A percentile compares a stretch with the other conserved stretches of the same genome.
These are phyloP conservation scores for Aureobasidium sp. DNA, from an alignment of 2,329 filamentous ascomycete species.

Conservation along the genomic window DNA sequence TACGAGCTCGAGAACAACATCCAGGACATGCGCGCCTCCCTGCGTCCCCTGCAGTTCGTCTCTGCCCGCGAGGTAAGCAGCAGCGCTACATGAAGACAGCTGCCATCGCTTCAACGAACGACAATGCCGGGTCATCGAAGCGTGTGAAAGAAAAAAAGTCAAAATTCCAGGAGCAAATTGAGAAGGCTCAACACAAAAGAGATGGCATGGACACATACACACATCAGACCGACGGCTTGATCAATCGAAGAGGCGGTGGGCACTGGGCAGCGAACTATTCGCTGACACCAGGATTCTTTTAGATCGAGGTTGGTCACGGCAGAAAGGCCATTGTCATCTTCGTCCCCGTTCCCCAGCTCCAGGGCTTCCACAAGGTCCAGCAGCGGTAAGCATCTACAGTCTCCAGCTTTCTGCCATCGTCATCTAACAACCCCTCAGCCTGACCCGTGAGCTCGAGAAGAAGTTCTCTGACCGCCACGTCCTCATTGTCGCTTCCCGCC, in stretches of 20 bases:
- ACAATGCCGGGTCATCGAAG: slow-evolving; percentile 8
- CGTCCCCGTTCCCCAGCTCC: slow-evolving; percentile 98
- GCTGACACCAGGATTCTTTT: slow-evolving; percentile 49
- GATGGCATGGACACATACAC: neutral
- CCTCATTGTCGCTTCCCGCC: slow-evolving; percentile 96
- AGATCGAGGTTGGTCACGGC: slow-evolving; percentile 99
- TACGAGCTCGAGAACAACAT: slow-evolving; percentile 99
- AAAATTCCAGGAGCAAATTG: neutral
- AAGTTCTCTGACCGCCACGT: slow-evolving; percentile 99
- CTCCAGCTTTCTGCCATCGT: neutral
- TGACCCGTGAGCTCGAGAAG: slow-evolving; percentile 99
- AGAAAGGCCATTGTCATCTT: slow-evolving; percentile 99
- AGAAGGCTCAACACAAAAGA: slow-evolving; percentile 2
- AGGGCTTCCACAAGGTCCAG: slow-evolving; percentile 99
- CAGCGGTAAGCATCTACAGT: slow-evolving; percentile 68
- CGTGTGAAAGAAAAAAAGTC: neutral
- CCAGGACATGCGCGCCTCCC: slow-evolving; percentile 89
- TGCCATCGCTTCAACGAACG: slow-evolving; percentile 9
- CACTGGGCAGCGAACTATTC: slow-evolving; percentile 43
- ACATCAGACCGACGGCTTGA: slow-evolving; percentile 9
- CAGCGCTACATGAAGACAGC: slow-evolving; percentile 5
- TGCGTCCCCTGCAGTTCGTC: slow-evolving; percentile 97
- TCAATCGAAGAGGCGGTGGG: slow-evolving; percentile 44
- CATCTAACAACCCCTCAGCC: slow-evolving; percentile 43
- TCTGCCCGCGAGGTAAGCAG: slow-evolving; percentile 96